These are phyloP conservation scores for Thelonectria rubi DNA, from an alignment of 2,329 filamentous ascomycete genomes.

Conservation along the genomic window DNA sequence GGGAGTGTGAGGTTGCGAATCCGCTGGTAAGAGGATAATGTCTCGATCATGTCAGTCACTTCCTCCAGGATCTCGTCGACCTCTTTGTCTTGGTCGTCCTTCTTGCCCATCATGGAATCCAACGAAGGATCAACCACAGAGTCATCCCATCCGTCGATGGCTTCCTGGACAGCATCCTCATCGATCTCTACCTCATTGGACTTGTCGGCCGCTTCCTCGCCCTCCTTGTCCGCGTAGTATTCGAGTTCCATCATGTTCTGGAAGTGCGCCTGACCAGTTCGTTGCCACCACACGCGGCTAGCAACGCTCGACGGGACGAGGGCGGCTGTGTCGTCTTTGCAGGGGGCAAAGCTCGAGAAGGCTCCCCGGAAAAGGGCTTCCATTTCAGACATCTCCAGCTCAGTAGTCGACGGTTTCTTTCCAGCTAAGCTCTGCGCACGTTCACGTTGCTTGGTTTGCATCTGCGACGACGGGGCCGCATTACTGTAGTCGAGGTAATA, in stretches of 20 bases:
- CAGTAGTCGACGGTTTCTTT: constrained; percentile 63
- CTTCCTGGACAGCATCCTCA: constrained; percentile 61
- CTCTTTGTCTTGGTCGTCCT: constrained; percentile 70
- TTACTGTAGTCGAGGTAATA: constrained; percentile 77
- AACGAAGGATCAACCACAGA: constrained; percentile 66
- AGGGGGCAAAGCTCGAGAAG: constrained; percentile 83
- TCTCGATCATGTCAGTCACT: constrained; percentile 79
- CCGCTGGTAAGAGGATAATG: constrained; percentile 79
- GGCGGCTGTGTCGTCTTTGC: constrained; percentile 76
- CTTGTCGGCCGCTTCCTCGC: constrained; percentile 47
- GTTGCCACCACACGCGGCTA: constrained; percentile 80
- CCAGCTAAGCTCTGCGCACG: constrained; percentile 73
- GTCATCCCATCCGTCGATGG: constrained; percentile 68
- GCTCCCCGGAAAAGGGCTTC: constrained; percentile 79
- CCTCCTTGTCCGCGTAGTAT: constrained; percentile 52
- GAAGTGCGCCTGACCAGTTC: constrained; percentile 71
- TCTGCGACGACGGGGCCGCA: constrained; percentile 64
- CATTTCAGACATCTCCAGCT: constrained; percentile 71
- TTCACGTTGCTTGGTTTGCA: constrained; percentile 73
- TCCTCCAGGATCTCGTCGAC: constrained; percentile 76
- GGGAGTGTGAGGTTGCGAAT: constrained; percentile 78
- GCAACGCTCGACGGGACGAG: constrained; percentile 74
- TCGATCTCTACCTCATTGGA: constrained; percentile 55
- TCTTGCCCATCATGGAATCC: constrained; percentile 62
- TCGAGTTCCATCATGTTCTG: constrained; percentile 69